A percentile compares a stretch with the other conserved stretches of the same genome.
Evolutionary conservation across 176 grass and related monocot species (phyloP).

Genomic region (Aegilops sharonensis): DNA sequence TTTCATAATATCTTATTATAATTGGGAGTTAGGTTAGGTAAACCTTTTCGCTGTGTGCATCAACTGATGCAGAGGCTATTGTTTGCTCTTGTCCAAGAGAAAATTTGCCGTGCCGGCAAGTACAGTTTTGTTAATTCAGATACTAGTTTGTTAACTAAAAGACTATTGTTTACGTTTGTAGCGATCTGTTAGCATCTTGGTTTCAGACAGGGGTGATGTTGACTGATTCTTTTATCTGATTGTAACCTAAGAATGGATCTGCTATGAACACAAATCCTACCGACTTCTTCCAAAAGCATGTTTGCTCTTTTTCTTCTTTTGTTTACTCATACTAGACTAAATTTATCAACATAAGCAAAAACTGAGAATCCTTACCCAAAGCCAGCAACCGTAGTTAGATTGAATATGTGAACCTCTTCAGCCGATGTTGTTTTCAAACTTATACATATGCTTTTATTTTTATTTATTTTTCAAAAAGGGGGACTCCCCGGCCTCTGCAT

Average conservation of each 20-base stretch:
- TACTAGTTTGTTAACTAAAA: constrained; percentile 17
- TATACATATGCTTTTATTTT: not conserved
- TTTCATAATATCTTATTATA: constrained; percentile 18
- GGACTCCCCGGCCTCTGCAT: too few relatives aligned
- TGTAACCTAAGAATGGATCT: constrained; percentile 20
- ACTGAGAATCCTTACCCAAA: not conserved
- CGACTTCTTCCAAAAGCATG: not conserved
- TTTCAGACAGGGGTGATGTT: constrained; percentile 24
- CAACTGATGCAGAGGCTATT: not conserved
- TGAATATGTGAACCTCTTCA: not conserved
- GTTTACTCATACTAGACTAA: not conserved
- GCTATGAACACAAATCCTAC: not conserved
- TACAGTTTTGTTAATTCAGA: not conserved
- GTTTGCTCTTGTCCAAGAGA: constrained; percentile 7
- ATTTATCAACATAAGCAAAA: not conserved
- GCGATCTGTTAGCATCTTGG: constrained; percentile 3
- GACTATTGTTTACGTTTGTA: constrained; percentile 22
- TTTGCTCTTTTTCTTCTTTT: not conserved
- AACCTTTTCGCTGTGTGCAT: constrained; percentile 1
- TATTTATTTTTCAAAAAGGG: too few relatives aligned
- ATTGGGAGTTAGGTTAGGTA: constrained; percentile 3
- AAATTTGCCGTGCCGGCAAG: not conserved
- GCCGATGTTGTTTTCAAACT: not conserved
- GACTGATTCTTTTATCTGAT: not conserved
- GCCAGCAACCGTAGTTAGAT: not conserved